A percentile compares a stretch with the other conserved stretches of the same genome.
Conservation (phyloP, 768 basidiomycete genomes). For the Hebeloma cylindrosporum region DNA sequence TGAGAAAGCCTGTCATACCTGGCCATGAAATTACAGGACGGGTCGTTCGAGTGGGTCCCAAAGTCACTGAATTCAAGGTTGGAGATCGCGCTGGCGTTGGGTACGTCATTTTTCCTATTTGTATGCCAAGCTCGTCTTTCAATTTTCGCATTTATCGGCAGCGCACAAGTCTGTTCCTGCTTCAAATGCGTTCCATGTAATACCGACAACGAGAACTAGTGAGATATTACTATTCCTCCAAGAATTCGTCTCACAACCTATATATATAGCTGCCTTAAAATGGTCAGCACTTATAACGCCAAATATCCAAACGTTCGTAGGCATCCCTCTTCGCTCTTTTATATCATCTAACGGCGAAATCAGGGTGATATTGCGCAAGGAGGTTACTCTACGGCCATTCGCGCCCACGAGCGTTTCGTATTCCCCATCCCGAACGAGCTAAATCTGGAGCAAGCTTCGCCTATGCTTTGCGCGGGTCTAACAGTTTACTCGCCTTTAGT, state of each 20-base stretch:
- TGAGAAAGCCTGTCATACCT: conserved; percentile 33
- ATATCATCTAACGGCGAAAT: not conserved
- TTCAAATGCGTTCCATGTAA: conserved; percentile 48
- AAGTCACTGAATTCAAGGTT: conserved; percentile 53
- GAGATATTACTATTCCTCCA: conserved; percentile 2
- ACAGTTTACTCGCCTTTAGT: conserved; percentile 63
- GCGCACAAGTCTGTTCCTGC: conserved; percentile 50
- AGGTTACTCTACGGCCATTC: conserved; percentile 50
- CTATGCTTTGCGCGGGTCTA: conserved; percentile 66
- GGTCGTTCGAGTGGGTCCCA: conserved; percentile 51
- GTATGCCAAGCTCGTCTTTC: not conserved
- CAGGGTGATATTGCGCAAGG: conserved; percentile 40
- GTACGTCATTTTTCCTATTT: conserved; percentile 16
- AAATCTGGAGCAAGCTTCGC: conserved; percentile 52
- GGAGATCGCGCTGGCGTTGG: conserved; percentile 56
- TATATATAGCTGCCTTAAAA: conserved; percentile 38
- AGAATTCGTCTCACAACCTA: not conserved
- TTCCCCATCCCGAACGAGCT: conserved; percentile 58
- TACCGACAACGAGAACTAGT: conserved; percentile 54
- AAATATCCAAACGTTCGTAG: conserved; percentile 36
- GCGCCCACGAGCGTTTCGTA: conserved; percentile 53
- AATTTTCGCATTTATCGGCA: conserved; percentile 35
- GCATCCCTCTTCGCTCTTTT: not conserved
- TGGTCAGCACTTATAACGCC: conserved; percentile 41
- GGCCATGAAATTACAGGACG: conserved; percentile 60